Base-by-base conservation (phyloP, 208 protist genomes). In the Wallacemonas sp. region DNA sequence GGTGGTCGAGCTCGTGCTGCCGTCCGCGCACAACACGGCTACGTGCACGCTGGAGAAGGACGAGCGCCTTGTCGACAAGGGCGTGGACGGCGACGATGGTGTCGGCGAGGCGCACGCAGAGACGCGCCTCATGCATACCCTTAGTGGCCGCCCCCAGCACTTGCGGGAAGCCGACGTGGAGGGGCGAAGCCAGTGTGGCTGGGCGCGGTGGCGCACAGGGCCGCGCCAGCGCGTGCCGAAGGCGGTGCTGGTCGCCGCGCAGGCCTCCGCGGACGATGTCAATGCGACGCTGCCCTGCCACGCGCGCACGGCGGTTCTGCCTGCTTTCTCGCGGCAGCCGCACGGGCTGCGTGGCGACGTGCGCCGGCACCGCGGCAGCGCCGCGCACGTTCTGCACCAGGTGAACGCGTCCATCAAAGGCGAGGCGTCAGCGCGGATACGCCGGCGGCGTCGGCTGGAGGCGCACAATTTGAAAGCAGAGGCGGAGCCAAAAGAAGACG, bases 1-100 rank as follows among this genome's bases (percentile, higher is more conserved):
- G 25, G 76, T 83, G 0, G 78, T 84, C 11, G 84, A 95, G 70
- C 39, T 95, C 62, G 74, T 90, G 55, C 72, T 91, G 46, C 75
- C 84, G 20, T 62, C 73, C 25, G 65, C 67, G 2, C 57, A 65
- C 31, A 71, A 61, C 67, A 57, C 57, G 52, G 70, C 8, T 65
- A 81, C 49, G 61, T 77, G 44, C 29, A 20, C 2, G 54, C 14
- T 59, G 52, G 20, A 18, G 16, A 36, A 8, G 8, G 52, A n/a
- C 7, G 48, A 55, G 14, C n/a, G 33, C 33, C 23, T 57, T 4
- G 22, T 63, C 2, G 33, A 67, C 39, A 42, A 29, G 62, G 62
- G 23, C 16, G 48, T 3, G 10, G 62, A 36, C 22, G 46, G 31
- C 7, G 23, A 48, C 11, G 46, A 3, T 2, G 44, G 31, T 16